These are phyloP conservation scores for Trametes polyzona DNA, from an alignment of 1,284 basidiomycete genomes.

Conservation along the genomic window DNA sequence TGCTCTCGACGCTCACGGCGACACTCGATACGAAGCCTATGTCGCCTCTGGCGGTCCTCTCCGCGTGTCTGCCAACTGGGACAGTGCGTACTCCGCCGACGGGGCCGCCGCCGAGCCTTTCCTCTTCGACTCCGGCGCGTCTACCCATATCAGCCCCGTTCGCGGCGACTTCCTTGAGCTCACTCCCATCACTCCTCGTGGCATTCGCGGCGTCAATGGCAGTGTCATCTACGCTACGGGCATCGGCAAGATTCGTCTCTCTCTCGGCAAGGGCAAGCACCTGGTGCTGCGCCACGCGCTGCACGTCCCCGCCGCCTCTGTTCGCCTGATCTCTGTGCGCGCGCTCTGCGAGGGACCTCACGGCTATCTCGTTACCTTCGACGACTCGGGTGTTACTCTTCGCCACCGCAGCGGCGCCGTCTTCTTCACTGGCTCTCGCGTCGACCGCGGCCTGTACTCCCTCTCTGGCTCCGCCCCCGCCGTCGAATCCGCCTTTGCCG, in stretches of 20 bases:
- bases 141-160: constrained; percentile 35
- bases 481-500: neutral
- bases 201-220: constrained; percentile 37
- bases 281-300: constrained; percentile 22
- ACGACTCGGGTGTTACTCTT: neutral
- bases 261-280: constrained; percentile 22
- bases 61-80: neutral
- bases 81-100: neutral
- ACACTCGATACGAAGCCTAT: neutral
- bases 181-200: constrained; percentile 27
- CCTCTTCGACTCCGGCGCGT: constrained; percentile 37
- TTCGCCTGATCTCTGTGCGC: constrained; percentile 31
- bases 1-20: neutral
- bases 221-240: constrained; percentile 36
- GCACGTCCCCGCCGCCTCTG: constrained; percentile 30
- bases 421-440: constrained; percentile 2
- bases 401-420: neutral
- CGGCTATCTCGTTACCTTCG: constrained; percentile 1
- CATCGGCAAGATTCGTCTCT: constrained; percentile 35
- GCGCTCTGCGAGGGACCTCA: constrained; percentile 15
- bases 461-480: neutral
- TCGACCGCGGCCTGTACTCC: neutral
- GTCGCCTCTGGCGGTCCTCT: neutral
- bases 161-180: constrained; percentile 35
- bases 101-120: constrained; percentile 24